Conservation (phyloP, 2,329 filamentous ascomycete species). For the Colletotrichum tamarilloi region DNA sequence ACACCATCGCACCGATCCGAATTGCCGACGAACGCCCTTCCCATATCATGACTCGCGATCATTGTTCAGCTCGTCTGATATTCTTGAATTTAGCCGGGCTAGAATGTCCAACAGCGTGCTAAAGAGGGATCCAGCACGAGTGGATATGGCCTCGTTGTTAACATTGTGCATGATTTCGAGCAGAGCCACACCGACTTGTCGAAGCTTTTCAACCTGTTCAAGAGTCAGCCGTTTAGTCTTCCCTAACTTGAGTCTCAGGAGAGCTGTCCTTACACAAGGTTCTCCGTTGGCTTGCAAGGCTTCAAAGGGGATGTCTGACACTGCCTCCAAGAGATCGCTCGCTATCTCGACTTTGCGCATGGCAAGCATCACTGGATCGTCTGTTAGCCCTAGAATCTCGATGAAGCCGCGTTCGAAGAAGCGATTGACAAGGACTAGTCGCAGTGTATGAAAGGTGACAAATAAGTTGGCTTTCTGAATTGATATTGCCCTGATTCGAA, state of each 20-base stretch:
- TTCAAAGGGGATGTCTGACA: conserved; percentile 55
- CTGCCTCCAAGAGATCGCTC: conserved; percentile 52
- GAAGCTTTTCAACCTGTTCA: conserved; percentile 52
- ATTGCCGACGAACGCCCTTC: not conserved
- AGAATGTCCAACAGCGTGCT: conserved; percentile 52
- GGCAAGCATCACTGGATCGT: conserved; percentile 14
- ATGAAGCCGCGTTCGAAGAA: not conserved
- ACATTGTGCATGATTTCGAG: conserved; percentile 52
- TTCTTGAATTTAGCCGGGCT: conserved; percentile 54
- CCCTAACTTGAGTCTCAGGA: not conserved
- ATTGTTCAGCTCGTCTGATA: conserved; percentile 51
- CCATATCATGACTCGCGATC: not conserved
- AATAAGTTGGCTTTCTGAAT: conserved; percentile 55
- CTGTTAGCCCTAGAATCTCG: conserved; percentile 6
- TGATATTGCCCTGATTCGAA: conserved; percentile 37
- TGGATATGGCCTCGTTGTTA: conserved; percentile 48
- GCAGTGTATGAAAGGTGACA: conserved; percentile 52
- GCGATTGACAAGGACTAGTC: conserved; percentile 47
- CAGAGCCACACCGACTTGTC: conserved; percentile 50
- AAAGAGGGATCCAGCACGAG: conserved; percentile 52
- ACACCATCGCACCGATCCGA: not conserved
- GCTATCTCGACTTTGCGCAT: conserved; percentile 54
- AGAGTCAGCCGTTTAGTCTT: not conserved
- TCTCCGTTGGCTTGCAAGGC: conserved; percentile 53
- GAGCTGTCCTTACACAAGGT: conserved; percentile 44